Percentiles rank a stretch among this genome's conserved stretches.
Evolutionary conservation across 345 rosid species (phyloP).

Genomic region (Jatropha curcas): DNA sequence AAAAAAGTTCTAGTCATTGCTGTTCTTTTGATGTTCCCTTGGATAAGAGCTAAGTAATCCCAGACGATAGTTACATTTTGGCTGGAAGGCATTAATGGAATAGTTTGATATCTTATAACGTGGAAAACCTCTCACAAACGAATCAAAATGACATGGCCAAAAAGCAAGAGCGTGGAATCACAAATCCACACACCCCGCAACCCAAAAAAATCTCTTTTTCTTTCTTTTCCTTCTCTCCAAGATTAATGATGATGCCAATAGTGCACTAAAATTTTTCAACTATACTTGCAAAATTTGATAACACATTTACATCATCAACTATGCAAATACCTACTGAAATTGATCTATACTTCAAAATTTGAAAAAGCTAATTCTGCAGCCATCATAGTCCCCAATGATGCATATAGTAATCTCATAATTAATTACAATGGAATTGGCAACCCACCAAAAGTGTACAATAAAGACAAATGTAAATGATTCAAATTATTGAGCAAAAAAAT

Average conservation of each 20-base stretch:
- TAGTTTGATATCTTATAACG: neutral
- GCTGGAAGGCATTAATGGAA: too few species aligned
- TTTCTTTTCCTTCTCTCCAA: neutral
- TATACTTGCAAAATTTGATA: neutral
- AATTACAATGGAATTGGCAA: neutral
- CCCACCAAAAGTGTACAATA: neutral
- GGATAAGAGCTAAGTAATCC: neutral
- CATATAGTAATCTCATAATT: neutral
- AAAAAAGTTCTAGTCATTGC: too few species aligned
- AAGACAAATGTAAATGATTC: neutral
- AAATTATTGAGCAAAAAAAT: constrained; percentile 7
- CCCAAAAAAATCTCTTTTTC: too few species aligned
- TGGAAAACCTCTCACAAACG: too few species aligned
- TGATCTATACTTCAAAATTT: too few species aligned
- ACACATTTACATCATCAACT: neutral
- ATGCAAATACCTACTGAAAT: neutral
- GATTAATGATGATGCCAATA: neutral
- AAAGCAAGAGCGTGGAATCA: too few species aligned
- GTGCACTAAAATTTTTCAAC: neutral
- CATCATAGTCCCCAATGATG: neutral
- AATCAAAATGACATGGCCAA: too few species aligned
- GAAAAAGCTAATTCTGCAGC: neutral
- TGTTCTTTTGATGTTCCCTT: neutral
- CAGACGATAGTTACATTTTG: too few species aligned
- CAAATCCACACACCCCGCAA: too few species aligned